phyloP scores from a whole-genome alignment of 768 basidiomycete genomes.

The Ephemerocybe angulata region DNA sequence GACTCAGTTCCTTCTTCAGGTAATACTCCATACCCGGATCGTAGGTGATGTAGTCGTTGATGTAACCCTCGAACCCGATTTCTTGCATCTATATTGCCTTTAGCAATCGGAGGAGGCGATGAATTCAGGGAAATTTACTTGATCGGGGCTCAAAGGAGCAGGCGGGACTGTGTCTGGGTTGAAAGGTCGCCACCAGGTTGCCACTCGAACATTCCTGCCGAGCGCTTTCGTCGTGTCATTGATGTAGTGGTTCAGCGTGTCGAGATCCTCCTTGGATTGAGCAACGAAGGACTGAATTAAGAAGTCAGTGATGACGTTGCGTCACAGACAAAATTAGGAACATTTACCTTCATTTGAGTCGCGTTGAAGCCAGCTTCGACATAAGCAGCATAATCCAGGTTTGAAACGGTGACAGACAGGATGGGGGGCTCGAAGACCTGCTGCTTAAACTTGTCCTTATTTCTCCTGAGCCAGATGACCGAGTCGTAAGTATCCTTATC shows the following conservation, averaged over 20 bases:
- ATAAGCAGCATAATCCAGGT: conserved; percentile 56
- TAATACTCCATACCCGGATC: conserved; percentile 73
- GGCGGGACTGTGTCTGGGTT: conserved; percentile 31
- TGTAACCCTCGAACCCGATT: conserved; percentile 78
- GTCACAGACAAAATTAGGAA: conserved; percentile 1
- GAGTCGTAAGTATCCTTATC: conserved; percentile 62
- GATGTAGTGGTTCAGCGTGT: conserved; percentile 60
- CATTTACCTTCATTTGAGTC: conserved; percentile 59
- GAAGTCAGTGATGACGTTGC: neutral
- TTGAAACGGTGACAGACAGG: conserved; percentile 66
- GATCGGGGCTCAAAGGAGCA: conserved; percentile 57
- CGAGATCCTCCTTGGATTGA: conserved; percentile 79
- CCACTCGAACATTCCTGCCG: conserved; percentile 52
- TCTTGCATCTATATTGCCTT: conserved; percentile 43
- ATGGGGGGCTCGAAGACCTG: conserved; percentile 84
- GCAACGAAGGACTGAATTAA: conserved; percentile 72
- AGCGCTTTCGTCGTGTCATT: conserved; percentile 54
- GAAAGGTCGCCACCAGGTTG: conserved; percentile 62
- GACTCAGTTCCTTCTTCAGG: conserved; percentile 54
- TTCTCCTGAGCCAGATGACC: conserved; percentile 69
- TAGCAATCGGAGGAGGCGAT: neutral
- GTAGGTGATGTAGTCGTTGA: conserved; percentile 75
- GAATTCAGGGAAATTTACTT: conserved; percentile 40
- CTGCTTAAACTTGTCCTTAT: conserved; percentile 67
- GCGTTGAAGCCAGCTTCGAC: conserved; percentile 70